Evolutionary conservation across 2,329 filamentous ascomycete genomes (phyloP), one percentile per base, ranked within the genome.

Genomic region (Ceratocystis cubensis): DNA sequence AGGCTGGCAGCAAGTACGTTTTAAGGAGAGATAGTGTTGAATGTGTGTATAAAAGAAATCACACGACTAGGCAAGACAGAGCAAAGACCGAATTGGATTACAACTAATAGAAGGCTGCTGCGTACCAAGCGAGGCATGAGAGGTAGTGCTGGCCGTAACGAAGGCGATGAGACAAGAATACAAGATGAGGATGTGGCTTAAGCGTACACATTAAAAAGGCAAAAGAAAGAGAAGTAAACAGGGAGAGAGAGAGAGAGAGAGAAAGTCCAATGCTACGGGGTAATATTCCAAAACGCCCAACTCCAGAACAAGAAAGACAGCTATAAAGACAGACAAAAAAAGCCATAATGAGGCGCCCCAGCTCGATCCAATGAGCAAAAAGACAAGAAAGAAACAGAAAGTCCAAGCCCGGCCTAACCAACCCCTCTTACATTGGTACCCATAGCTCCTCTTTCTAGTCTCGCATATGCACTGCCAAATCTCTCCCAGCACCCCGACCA

Each of bases 1-100:
- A 84, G 94, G 73, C 79, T 99, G 78, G 94, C 93, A 61, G 89
- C 91, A 71, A 96, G 92, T 79, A 96, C 93, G 20, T 96, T 96
- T 75, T 97, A 78, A 72, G 65, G 59, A 30, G 46, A 50, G 44
- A 20, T 30, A 5, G 20, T 56, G 50, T 6, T 30, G n/a, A 30
- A 5, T 7, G 53, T 25, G 53, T 25, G 10, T 25, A 2, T 8
- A 15, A 10, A 30, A 7, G 13, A 33, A 25, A 57, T 1, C 8
- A 53, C n/a, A 22, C 48, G 7, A 20, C 48, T 22, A 22, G 20
- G n/a, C 17, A 53, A 20, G 46, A 48, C 17, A 48, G 17, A 48
- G 50, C 50, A 28, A 25, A 56, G 50, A 56, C 46, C 20, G 46
- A n/a, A 48, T 22, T 10, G 46, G 17, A n/a, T n/a, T n/a, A n/a